Conservation (phyloP, 345 rosid genomes). For the Eucalyptus brandiana region DNA sequence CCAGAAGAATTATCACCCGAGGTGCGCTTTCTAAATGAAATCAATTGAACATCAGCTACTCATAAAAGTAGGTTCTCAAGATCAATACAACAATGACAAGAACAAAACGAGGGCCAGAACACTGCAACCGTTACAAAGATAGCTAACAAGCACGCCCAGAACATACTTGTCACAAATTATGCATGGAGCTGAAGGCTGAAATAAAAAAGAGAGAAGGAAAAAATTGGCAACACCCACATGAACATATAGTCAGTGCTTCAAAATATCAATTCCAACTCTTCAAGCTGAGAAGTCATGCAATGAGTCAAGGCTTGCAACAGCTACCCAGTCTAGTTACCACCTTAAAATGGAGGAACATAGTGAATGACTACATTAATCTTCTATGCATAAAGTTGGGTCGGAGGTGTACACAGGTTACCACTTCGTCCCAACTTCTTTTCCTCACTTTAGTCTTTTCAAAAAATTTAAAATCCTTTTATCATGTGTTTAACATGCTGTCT, state of each 20-base stretch:
- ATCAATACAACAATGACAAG: background rate
- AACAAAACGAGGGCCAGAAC: background rate
- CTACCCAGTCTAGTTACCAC: background rate
- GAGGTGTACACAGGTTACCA: background rate
- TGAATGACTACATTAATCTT: background rate
- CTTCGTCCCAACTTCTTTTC: background rate
- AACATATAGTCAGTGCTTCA: background rate
- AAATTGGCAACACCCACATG: background rate
- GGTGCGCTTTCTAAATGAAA: conserved; percentile 48
- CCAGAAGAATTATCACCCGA: conserved; percentile 40
- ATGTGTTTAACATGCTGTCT: background rate
- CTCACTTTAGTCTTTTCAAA: background rate
- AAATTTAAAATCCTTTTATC: background rate
- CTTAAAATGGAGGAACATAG: background rate
- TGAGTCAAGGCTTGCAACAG: background rate
- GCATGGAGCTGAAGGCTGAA: background rate
- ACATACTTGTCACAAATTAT: background rate
- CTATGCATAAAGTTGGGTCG: background rate
- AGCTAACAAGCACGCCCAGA: background rate
- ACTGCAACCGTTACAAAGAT: background rate
- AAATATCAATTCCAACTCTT: background rate
- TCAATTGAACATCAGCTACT: conserved; percentile 16
- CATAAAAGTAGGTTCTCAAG: background rate
- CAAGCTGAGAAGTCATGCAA: background rate
- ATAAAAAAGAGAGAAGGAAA: background rate